Evolutionary conservation across 306 rosid species (phyloP).

Genomic region (Arachis hypogaea): DNA sequence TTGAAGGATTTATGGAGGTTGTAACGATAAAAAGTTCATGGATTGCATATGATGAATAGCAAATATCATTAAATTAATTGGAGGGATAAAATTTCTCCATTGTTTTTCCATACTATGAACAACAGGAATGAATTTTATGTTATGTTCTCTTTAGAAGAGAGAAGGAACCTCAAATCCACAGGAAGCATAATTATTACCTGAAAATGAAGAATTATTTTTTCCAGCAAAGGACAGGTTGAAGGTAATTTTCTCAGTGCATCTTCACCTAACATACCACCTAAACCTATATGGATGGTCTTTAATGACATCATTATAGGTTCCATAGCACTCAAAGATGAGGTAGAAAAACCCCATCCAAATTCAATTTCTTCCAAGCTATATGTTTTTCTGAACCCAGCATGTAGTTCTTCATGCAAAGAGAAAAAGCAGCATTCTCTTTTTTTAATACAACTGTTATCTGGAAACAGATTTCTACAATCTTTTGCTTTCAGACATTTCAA

Average conservation of each 20-base stretch:
- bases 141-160: constrained; percentile 1
- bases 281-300: constrained; percentile 60
- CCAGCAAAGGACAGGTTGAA: constrained; percentile 59
- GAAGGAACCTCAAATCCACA: constrained; percentile 37
- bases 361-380: constrained; percentile 66
- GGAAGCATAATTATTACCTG: constrained; percentile 55
- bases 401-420: constrained; percentile 46
- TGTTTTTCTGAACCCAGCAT: constrained; percentile 51
- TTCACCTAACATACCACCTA: constrained; percentile 78
- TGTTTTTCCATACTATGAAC: constrained; percentile 15
- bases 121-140: constrained; percentile 12
- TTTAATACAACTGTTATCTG: constrained; percentile 36
- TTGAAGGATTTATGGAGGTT: constrained; percentile 13
- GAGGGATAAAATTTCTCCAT: constrained; percentile 4
- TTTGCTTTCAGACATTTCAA: constrained; percentile 67
- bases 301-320: constrained; percentile 62
- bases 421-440: constrained; percentile 44
- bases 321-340: constrained; percentile 62
- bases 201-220: constrained; percentile 65
- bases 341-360: constrained; percentile 85
- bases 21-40: constrained; percentile 21
- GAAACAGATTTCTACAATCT: constrained; percentile 63
- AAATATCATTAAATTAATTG: constrained; percentile 17
- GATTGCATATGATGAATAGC: constrained; percentile 18
- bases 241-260: constrained; percentile 57